A percentile compares a stretch with the other conserved stretches of the same genome.
Conservation (phyloP, 2,329 filamentous ascomycete genomes). For the Ampelomyces quisqualis region DNA sequence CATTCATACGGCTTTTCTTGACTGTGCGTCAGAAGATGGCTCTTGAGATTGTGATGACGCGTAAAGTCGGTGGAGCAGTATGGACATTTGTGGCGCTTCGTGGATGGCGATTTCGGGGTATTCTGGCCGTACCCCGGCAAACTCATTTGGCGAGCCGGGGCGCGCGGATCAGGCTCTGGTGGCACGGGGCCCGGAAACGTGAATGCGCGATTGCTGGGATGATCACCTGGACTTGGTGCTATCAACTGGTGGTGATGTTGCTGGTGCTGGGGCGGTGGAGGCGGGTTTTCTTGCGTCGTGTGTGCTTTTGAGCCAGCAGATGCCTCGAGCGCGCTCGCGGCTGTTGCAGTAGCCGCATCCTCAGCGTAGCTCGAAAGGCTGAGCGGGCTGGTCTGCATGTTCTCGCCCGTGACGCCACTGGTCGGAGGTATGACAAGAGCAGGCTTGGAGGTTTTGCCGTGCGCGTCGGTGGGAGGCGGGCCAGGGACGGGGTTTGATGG, state of each 20-base stretch:
- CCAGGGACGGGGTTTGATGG: conserved; percentile 51
- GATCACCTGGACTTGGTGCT: conserved; percentile 40
- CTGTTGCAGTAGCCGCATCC: conserved; percentile 50
- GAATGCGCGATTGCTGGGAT: conserved; percentile 56
- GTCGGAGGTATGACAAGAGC: conserved; percentile 51
- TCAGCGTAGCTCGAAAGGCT: conserved; percentile 58
- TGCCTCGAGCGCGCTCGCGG: conserved; percentile 54
- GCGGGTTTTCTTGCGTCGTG: conserved; percentile 40
- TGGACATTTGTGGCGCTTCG: conserved; percentile 93
- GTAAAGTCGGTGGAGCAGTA: conserved; percentile 98
- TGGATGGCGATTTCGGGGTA: conserved; percentile 67
- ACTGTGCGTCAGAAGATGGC: conserved; percentile 93
- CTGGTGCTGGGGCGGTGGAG: conserved; percentile 34
- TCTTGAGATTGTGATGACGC: conserved; percentile 95
- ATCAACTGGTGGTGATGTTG: conserved; percentile 38
- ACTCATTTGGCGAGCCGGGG: conserved; percentile 59
- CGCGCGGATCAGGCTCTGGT: conserved; percentile 51
- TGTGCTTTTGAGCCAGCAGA: conserved; percentile 51
- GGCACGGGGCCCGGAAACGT: conserved; percentile 64
- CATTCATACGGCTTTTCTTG: conserved; percentile 98
- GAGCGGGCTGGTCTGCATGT: conserved; percentile 54
- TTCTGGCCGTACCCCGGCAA: conserved; percentile 58
- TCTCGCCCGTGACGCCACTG: conserved; percentile 42
- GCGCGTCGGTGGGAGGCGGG: conserved; percentile 52
- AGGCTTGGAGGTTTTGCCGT: conserved; percentile 50